Evolutionary conservation across 2,329 filamentous ascomycete genomes (phyloP).

Genomic region (Colletotrichum endophyticum): DNA sequence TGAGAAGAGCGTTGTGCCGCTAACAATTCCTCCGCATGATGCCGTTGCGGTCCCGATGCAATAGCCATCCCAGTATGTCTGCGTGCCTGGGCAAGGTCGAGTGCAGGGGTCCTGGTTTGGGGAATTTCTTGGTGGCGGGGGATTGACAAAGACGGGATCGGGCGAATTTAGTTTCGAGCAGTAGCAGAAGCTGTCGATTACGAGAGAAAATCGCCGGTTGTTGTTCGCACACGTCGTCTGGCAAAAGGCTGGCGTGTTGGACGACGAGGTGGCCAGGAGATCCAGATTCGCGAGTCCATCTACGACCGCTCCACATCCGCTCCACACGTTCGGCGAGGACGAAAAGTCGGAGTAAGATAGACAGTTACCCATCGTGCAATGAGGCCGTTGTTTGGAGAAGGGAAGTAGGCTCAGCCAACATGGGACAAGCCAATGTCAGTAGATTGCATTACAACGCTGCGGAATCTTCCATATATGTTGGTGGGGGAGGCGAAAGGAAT

Average conservation of each 20-base stretch:
- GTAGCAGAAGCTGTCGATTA: neutral
- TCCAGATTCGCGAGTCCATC: neutral
- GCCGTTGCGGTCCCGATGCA: accelerated
- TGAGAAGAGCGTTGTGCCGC: neutral
- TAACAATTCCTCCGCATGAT: neutral
- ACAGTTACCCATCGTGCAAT: neutral
- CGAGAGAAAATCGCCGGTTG: neutral
- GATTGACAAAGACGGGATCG: neutral
- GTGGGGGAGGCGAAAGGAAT: neutral
- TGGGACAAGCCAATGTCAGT: neutral
- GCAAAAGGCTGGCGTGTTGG: neutral
- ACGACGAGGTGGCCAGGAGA: neutral
- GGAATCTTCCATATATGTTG: neutral
- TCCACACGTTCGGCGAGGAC: accelerated
- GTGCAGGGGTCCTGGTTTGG: neutral
- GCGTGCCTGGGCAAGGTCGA: neutral
- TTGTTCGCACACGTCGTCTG: neutral
- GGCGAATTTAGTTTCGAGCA: neutral
- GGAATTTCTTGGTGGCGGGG: neutral
- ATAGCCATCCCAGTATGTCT: accelerated
- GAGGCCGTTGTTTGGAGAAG: accelerated
- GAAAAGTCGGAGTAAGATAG: neutral
- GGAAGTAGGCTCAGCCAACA: accelerated
- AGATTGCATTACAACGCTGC: neutral
- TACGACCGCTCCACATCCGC: neutral